phyloP scores from a whole-genome alignment of 768 basidiomycete species.

The Lyophyllum decastes region DNA sequence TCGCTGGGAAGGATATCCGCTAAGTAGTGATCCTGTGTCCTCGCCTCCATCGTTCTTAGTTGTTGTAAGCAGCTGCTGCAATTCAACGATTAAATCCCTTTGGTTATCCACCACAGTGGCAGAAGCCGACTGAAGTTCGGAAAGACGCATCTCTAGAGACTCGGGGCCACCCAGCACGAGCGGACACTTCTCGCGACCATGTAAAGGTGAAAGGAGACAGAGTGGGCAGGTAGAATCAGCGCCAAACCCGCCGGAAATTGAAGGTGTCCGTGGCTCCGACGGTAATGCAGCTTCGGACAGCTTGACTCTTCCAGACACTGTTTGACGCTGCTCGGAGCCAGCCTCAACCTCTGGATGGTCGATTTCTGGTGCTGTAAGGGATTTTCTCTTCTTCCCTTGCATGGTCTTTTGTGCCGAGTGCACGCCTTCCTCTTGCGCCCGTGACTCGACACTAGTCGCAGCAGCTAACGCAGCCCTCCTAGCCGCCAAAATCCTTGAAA shows the following conservation, averaged over 20 bases:
- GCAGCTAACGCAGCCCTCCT: slow-evolving; percentile 9
- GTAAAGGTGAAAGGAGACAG: slow-evolving; percentile 45
- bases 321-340: background rate
- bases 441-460: background rate
- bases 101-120: slow-evolving; percentile 24
- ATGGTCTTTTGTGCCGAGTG: slow-evolving; percentile 1
- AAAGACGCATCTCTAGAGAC: slow-evolving; percentile 46
- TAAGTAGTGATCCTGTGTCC: background rate
- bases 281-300: background rate
- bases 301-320: background rate
- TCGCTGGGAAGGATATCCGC: background rate
- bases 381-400: background rate
- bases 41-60: background rate
- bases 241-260: background rate
- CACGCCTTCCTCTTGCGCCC: background rate
- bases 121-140: slow-evolving; percentile 36
- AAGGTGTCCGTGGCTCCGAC: background rate
- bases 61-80: slow-evolving; percentile 32
- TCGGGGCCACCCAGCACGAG: slow-evolving; percentile 42
- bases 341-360: background rate
- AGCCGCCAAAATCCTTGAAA: slow-evolving; percentile 15
- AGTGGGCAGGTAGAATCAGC: slow-evolving; percentile 36
- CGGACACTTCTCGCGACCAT: slow-evolving; percentile 52
- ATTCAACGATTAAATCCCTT: slow-evolving; percentile 37
- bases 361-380: background rate